A percentile compares a stretch with the other conserved stretches of the same genome.
phyloP scores from a whole-genome alignment of 2,329 filamentous ascomycete genomes.

The Ophiostoma sp. region DNA sequence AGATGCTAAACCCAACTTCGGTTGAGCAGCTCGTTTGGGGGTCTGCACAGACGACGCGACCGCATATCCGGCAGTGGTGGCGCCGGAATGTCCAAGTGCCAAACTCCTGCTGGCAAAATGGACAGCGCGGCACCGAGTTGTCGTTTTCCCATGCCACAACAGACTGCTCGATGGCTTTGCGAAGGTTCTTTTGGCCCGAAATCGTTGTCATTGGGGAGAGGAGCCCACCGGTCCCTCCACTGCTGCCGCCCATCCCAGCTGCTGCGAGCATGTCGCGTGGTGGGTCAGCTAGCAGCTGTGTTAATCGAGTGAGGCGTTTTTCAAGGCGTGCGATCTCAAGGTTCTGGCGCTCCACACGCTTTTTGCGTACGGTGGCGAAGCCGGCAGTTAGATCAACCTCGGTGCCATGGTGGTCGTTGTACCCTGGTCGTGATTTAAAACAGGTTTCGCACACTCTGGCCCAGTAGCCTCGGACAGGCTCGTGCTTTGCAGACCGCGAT shows the following conservation, averaged over 20 bases:
- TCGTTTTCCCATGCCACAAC: slow-evolving; percentile 96
- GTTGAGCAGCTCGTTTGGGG: slow-evolving; percentile 75
- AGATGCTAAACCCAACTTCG: slow-evolving; percentile 75
- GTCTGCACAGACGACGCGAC: slow-evolving; percentile 88
- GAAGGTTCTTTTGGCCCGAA: slow-evolving; percentile 64
- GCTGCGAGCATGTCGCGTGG: slow-evolving; percentile 36
- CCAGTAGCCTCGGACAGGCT: slow-evolving; percentile 87
- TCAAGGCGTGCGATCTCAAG: slow-evolving; percentile 86
- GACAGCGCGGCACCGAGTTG: slow-evolving; percentile 69
- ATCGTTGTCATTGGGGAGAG: slow-evolving; percentile 58
- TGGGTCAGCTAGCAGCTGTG: slow-evolving; percentile 71
- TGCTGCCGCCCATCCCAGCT: slow-evolving; percentile 9
- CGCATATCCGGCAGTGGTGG: slow-evolving; percentile 92
- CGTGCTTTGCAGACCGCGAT: slow-evolving; percentile 79
- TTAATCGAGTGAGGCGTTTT: slow-evolving; percentile 85
- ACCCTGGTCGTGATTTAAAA: slow-evolving; percentile 92
- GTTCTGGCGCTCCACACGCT: slow-evolving; percentile 75
- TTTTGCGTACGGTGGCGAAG: slow-evolving; percentile 67
- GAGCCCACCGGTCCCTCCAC: slow-evolving; percentile 39
- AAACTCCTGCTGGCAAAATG: slow-evolving; percentile 95
- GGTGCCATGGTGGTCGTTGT: slow-evolving; percentile 78
- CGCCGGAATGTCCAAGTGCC: slow-evolving; percentile 85
- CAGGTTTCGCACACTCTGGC: slow-evolving; percentile 97
- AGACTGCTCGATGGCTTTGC: slow-evolving; percentile 81
- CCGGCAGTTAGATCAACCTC: slow-evolving; percentile 65